Evolutionary conservation across 192 early-diverging fungal genomes (phyloP), one percentile per base, ranked within the genome.

Genomic region (Backusella mclennaniae): DNA sequence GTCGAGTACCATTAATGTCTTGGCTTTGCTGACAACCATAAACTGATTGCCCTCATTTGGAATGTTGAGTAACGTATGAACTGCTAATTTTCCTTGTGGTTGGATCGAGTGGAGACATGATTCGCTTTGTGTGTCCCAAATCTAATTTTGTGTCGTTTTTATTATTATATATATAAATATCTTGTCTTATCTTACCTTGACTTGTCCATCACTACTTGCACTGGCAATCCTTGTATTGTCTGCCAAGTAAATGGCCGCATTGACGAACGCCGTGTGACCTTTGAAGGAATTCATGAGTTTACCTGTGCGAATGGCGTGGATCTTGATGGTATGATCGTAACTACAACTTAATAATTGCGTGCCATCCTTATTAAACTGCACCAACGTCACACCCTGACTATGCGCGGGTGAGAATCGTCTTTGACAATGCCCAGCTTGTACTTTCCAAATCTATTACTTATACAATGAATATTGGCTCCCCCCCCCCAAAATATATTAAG

Each of bases 221-320:
- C 90, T 95, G 19, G 97, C 76, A 23, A 99, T 85, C 4, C 87
- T 80, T 0, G 84, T 75, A 77, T 89, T 89, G 68, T 96, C 92
- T 26, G 81, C 52, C 17, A 88, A 91, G 75, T 93, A 99, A 12
- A 89, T 72, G 0, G 88, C 95, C 66, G 88, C 86, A 82, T 97
- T 98, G 41, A 98, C 93, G 73, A 92, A 95, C 0, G 94, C 93
- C 3, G 91, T 88, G 76, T 99, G 98, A 0, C 98, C 98, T n/a
- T 91, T 87, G 73, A 96, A 96, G 72, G 97, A 94, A 69, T 96
- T 93, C 6, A 98, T 80, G 73, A 90, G 88, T 63, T 97, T 97
- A 4, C 96, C 96, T 0, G 94, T 95, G 76, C 96, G 95, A 12
- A 97, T 80, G 9, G 95, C 95, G 77, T 97, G 96, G 29, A 99